phyloP scores from a whole-genome alignment of 164 flowering plant genomes.

The Piper betle region DNA sequence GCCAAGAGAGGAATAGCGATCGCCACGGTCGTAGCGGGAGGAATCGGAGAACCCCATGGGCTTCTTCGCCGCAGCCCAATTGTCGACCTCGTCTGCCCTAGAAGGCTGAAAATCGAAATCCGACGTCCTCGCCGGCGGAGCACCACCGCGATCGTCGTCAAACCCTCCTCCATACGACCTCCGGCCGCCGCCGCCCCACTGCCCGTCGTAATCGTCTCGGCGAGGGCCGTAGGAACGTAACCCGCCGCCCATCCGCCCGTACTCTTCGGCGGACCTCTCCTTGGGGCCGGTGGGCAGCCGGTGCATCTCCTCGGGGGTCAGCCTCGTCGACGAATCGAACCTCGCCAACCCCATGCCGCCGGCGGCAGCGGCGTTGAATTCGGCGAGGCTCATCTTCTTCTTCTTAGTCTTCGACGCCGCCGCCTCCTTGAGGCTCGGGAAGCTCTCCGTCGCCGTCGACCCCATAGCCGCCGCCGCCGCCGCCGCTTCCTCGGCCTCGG shows the following conservation, averaged over 20 bases:
- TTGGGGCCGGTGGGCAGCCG: constrained; percentile 69
- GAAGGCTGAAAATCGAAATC: constrained; percentile 57
- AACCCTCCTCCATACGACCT: constrained; percentile 29
- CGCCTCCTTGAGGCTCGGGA: constrained; percentile 45
- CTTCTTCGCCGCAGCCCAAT: constrained; percentile 57
- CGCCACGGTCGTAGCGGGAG: constrained; percentile 18
- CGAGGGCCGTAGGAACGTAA: constrained; percentile 32
- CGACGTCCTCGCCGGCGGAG: constrained; percentile 39
- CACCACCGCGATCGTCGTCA: constrained; percentile 41
- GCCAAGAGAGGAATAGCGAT: constrained; percentile 32
- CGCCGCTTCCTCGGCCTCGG: constrained; percentile 23
- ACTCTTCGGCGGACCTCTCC: constrained; percentile 46
- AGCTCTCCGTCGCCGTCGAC: constrained; percentile 19
- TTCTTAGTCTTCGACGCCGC: constrained; percentile 37
- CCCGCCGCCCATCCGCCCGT: constrained; percentile 58
- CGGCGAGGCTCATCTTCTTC: constrained; percentile 51
- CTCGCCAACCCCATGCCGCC: constrained; percentile 13
- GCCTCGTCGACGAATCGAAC: constrained; percentile 20
- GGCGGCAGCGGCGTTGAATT: constrained; percentile 25
- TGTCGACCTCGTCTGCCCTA: constrained; percentile 81
- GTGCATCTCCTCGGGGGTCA: constrained; percentile 58
- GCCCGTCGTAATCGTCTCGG: constrained; percentile 14
- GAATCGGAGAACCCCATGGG: constrained; percentile 21
- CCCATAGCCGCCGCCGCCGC: constrained; percentile 6
- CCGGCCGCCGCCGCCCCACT: constrained; percentile 40